Conservation (phyloP, 352 stramenopile genomes). For the Pythium sp. region DNA sequence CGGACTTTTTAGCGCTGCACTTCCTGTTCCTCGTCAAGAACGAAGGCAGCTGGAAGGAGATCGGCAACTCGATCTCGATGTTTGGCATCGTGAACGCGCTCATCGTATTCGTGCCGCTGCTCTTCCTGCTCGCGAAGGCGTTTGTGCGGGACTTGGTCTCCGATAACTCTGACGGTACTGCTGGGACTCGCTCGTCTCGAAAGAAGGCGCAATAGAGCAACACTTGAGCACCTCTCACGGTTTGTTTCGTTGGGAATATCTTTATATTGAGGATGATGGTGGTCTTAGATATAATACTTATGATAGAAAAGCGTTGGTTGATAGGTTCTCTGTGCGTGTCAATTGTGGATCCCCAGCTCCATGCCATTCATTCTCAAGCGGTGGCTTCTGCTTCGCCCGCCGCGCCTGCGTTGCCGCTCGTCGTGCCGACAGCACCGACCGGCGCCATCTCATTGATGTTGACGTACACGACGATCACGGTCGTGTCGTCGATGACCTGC, state of each 20-base stretch:
- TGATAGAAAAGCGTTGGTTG: not conserved
- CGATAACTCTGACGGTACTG: not conserved
- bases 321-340: not conserved
- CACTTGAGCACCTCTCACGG: not conserved
- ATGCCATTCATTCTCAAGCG: not conserved
- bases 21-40: conserved; percentile 84
- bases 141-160: conserved; percentile 14
- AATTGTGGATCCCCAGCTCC: not conserved
- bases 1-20: conserved; percentile 73
- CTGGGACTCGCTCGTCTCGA: not conserved
- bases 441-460: conserved; percentile 52
- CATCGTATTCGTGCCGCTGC: conserved; percentile 23
- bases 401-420: not conserved
- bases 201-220: conserved; percentile 10
- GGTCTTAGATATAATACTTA: conserved; percentile 1
- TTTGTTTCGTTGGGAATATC: not conserved
- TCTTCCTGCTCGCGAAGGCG: conserved; percentile 25
- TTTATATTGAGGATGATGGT: conserved; percentile 9
- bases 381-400: not conserved
- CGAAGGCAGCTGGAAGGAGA: conserved; percentile 87
- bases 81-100: conserved; percentile 7
- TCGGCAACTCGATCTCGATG: conserved; percentile 59
- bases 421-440: conserved; percentile 4
- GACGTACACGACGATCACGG: conserved; percentile 96
- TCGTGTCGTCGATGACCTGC: conserved; percentile 99